Evolutionary conservation across 1,139 yeast species (phyloP).

Genomic region (Geotrichum siamense): DNA sequence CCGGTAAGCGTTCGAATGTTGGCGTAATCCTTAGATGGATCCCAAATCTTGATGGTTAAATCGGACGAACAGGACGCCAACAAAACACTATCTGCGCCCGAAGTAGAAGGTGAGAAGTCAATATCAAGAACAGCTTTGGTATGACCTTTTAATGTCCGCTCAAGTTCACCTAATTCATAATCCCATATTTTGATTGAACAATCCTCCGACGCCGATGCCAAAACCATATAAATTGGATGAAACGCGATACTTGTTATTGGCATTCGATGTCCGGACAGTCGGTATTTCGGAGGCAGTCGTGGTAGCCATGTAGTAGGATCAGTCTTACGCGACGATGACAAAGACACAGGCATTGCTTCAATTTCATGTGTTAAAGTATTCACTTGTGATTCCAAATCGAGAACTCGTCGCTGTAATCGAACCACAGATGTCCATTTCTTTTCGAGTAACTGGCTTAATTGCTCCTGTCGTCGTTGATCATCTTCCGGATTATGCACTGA

Average conservation of each 20-base stretch:
- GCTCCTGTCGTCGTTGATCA: constrained; percentile 2
- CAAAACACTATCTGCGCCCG: constrained; percentile 18
- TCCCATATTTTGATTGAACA: constrained; percentile 76
- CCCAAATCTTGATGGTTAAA: constrained; percentile 66
- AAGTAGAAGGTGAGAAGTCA: constrained; percentile 36
- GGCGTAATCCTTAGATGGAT: constrained; percentile 44
- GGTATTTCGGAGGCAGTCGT: constrained; percentile 40
- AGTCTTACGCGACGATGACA: constrained; percentile 28
- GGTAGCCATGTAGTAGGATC: constrained; percentile 61
- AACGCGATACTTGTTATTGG: constrained; percentile 58
- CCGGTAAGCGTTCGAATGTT: constrained; percentile 66
- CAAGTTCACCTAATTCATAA: constrained; percentile 60
- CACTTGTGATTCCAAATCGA: constrained; percentile 46
- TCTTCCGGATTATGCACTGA: neutral
- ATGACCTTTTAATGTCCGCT: constrained; percentile 66
- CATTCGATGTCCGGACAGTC: constrained; percentile 51
- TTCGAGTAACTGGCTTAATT: constrained; percentile 42
- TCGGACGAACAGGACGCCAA: constrained; percentile 72
- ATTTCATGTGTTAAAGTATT: constrained; percentile 39
- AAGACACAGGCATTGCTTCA: constrained; percentile 33
- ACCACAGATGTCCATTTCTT: constrained; percentile 88
- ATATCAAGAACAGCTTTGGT: constrained; percentile 60
- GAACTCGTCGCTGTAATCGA: constrained; percentile 65
- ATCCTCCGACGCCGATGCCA: constrained; percentile 65
- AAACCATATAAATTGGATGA: constrained; percentile 64